A percentile compares a stretch with the other conserved stretches of the same genome.
These are phyloP conservation scores for Knoxdaviesia proteae DNA, from an alignment of 2,329 filamentous ascomycete genomes.

Conservation along the genomic window DNA sequence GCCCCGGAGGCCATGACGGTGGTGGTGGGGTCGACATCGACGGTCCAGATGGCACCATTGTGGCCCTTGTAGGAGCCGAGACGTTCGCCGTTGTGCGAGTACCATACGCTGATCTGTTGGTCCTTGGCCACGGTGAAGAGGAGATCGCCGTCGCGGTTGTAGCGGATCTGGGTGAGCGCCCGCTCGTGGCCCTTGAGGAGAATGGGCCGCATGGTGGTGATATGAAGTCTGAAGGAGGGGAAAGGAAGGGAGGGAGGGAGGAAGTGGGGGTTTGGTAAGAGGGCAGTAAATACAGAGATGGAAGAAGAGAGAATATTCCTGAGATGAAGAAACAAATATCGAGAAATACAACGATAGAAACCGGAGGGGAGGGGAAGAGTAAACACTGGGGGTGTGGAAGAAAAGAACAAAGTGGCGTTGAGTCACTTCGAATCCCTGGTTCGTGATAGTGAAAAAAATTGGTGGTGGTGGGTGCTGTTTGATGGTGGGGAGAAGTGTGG, in stretches of 20 bases:
- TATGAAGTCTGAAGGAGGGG: not conserved
- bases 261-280: not conserved
- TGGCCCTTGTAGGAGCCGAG: constrained; percentile 93
- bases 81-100: constrained; percentile 90
- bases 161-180: constrained; percentile 86
- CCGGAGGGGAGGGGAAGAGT: too few relatives aligned
- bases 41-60: constrained; percentile 94
- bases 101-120: constrained; percentile 94
- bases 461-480: too few relatives aligned
- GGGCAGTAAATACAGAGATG: too few relatives aligned
- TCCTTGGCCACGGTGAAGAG: constrained; percentile 94
- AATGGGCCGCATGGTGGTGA: constrained; percentile 69
- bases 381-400: too few relatives aligned
- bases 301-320: too few relatives aligned
- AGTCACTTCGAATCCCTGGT: too few relatives aligned
- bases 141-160: constrained; percentile 87
- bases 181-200: constrained; percentile 91
- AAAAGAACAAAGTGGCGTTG: too few relatives aligned
- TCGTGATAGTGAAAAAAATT: too few relatives aligned
- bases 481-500: too few relatives aligned
- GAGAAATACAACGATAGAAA: too few relatives aligned
- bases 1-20: constrained; percentile 86
- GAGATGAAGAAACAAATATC: too few relatives aligned
- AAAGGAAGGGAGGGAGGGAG: not conserved
- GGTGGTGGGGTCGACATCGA: constrained; percentile 85